These are phyloP conservation scores for Exophiala lecanii-corni DNA, from an alignment of 2,329 filamentous ascomycete species.

Conservation along the genomic window DNA sequence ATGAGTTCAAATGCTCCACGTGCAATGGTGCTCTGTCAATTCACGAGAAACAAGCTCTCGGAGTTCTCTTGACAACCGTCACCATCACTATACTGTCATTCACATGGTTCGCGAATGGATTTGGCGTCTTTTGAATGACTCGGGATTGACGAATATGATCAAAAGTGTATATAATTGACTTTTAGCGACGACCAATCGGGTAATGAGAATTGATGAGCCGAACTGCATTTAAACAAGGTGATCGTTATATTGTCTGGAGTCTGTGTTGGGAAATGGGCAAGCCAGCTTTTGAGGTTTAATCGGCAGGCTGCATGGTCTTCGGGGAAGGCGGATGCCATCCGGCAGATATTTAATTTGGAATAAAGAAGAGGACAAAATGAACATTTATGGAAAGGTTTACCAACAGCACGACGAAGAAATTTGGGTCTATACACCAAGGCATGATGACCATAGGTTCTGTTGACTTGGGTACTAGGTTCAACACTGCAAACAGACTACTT, in stretches of 20 bases:
- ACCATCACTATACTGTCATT: conserved; percentile 56
- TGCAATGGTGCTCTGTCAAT: conserved; percentile 50
- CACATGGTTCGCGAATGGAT: conserved; percentile 46
- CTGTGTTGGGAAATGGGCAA: conserved; percentile 5
- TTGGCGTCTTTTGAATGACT: conserved; percentile 33
- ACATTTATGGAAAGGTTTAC: neutral
- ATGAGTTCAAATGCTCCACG: conserved; percentile 53
- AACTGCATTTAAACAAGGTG: conserved; percentile 17
- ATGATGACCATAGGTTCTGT: no score
- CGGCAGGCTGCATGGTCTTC: neutral
- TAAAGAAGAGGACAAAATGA: neutral
- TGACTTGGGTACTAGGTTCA: no score
- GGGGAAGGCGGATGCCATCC: conserved; percentile 1
- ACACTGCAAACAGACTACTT: neutral
- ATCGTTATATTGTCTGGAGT: conserved; percentile 4
- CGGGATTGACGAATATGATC: no score
- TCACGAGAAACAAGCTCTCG: conserved; percentile 52
- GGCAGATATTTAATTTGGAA: conserved; percentile 1
- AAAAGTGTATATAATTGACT: conserved; percentile 10
- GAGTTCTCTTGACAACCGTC: conserved; percentile 52
- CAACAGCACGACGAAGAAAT: neutral
- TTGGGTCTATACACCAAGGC: no score
- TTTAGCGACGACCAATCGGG: conserved; percentile 13
- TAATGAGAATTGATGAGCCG: conserved; percentile 16
- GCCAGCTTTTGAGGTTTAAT: no score